Percentiles rank a stretch among this genome's conserved stretches.
Conservation (phyloP, 352 stramenopile species). For the Phytophthora crassamura region DNA sequence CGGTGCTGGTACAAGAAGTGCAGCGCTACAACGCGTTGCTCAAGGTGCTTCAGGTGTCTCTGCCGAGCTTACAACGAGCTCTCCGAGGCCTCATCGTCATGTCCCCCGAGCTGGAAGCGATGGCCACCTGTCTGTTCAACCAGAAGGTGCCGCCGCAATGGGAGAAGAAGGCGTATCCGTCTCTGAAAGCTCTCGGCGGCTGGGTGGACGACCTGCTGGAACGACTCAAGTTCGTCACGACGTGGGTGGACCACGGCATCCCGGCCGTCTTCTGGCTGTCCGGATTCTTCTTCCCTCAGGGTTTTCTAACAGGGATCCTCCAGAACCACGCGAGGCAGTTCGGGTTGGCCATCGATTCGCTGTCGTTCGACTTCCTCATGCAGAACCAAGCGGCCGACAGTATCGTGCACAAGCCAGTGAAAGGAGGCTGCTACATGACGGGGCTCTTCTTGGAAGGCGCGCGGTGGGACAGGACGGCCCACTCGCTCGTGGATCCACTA, state of each 20-base stretch:
- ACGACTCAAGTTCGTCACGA: constrained; percentile 70
- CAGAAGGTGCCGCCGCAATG: constrained; percentile 90
- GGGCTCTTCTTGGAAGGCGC: constrained; percentile 93
- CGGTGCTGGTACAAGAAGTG: constrained; percentile 90
- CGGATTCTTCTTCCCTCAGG: constrained; percentile 93
- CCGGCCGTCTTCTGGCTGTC: constrained; percentile 90
- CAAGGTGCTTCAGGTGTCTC: constrained; percentile 64
- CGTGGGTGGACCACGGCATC: constrained; percentile 81
- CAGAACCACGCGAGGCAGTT: constrained; percentile 93
- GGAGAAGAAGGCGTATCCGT: constrained; percentile 92
- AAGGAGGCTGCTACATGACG: constrained; percentile 90
- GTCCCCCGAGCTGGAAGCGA: constrained; percentile 85
- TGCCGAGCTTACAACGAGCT: constrained; percentile 74
- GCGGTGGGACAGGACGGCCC: constrained; percentile 80
- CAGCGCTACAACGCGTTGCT: constrained; percentile 88
- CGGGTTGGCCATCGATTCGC: constrained; percentile 91
- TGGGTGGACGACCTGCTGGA: constrained; percentile 92
- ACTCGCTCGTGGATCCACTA: constrained; percentile 88
- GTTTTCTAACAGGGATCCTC: constrained; percentile 92
- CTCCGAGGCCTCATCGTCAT: constrained; percentile 88
- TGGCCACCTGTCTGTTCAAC: constrained; percentile 88
- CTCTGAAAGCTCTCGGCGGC: constrained; percentile 86
- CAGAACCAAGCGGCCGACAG: constrained; percentile 56
- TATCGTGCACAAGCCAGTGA: constrained; percentile 60
- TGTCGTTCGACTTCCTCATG: constrained; percentile 93